Evolutionary conservation across 2,329 filamentous ascomycete genomes (phyloP), one percentile per base, ranked within the genome.

Genomic region (Aspergillus candidus): DNA sequence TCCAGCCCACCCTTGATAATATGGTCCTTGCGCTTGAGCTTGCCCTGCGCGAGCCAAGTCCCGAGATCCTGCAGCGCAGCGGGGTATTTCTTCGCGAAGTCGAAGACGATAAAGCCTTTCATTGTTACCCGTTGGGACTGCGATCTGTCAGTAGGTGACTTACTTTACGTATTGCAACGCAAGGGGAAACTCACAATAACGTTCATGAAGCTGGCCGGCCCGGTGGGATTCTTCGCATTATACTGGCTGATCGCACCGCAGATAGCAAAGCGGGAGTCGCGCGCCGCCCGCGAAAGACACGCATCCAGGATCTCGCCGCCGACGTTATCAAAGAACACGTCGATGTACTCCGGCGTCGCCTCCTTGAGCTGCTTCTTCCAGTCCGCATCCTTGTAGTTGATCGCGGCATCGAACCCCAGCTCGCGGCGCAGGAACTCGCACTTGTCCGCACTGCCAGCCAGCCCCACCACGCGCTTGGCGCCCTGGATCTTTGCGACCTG

Each of bases 401-500:
- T 57, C 0, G 80, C 82, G 8, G 70, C 74, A 55, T 87, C 83
- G 47, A 84, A 84, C 1, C 83, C 82, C 17, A 87, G 67, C 55
- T 82, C 78, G 48, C 77, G 67, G 3, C 70, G 75, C 49, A 89
- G 63, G 75, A 83, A 86, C 39, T 71, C 65, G 54, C 79, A 85
- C 69, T 88, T 88, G 32, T 83, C 79, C 31, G 79, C 74, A 42
- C 73, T 76, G 0, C 84, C 84, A 1, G 82, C 82, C 49, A 87
- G 72, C 6, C 83, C 84, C 15, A 84, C 64, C 11, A 87, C 79
- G 3, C 73, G 58, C 52, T 70, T 77, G 67, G 54, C 77, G 11
- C 83, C 86, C 63, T 81, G 80, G 41, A 88, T 68, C 71, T 87
- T 88, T 13, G 84, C 84, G 53, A 90, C 87, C 67, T 91, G 86